Percentiles rank a stretch among this genome's conserved stretches.
Conservation (phyloP, 345 rosid genomes). For the Chamaenerion angustifolium region DNA sequence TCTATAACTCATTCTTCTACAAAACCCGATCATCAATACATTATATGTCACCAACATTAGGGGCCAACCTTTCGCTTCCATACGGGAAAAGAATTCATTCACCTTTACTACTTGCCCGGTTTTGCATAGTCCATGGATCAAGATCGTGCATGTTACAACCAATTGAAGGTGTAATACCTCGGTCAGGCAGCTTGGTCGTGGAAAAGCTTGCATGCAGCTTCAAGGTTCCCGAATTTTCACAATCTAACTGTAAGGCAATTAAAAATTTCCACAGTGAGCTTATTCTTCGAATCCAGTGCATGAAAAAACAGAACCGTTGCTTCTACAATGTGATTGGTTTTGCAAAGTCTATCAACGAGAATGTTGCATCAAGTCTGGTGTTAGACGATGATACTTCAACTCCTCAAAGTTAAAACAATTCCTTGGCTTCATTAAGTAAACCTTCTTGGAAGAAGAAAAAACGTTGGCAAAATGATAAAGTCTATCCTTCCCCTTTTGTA, state of each 20-base stretch:
- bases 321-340: no score
- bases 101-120: constrained; percentile 9
- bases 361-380: no score
- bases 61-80: constrained; percentile 18
- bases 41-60: constrained; percentile 11
- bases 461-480: constrained; percentile 7
- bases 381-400: no score
- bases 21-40: no score
- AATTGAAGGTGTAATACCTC: constrained; percentile 13
- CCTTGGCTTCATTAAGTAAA: constrained; percentile 9
- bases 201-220: constrained; percentile 13
- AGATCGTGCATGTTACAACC: constrained; percentile 12
- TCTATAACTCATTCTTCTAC: background rate
- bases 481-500: no score
- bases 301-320: no score
- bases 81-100: constrained; percentile 7
- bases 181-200: constrained; percentile 3
- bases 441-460: constrained; percentile 13
- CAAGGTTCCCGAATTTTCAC: constrained; percentile 11
- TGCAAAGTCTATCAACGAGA: no score
- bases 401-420: no score
- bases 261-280: constrained; percentile 3
- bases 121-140: constrained; percentile 17
- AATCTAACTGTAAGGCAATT: constrained; percentile 15
- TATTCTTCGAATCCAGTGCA: no score